These are phyloP conservation scores for Trametes elegans DNA, from an alignment of 768 basidiomycete genomes.

Conservation along the genomic window DNA sequence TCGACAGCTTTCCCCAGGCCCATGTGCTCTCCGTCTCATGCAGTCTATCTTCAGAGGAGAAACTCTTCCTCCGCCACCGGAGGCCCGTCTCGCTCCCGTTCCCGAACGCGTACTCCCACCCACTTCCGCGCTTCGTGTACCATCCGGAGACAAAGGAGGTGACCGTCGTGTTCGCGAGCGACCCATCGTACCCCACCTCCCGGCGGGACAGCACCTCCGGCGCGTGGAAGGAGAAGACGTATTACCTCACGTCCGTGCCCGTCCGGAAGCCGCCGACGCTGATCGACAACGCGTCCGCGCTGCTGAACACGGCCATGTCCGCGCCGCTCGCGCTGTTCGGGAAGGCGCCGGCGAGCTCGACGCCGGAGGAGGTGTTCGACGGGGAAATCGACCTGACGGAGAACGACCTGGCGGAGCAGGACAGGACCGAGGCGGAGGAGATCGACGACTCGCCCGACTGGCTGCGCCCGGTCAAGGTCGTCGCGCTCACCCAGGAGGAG, in stretches of 20 bases:
- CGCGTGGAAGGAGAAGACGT: constrained; percentile 56
- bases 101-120: constrained; percentile 76
- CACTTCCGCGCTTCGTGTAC: constrained; percentile 70
- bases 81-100: constrained; percentile 74
- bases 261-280: constrained; percentile 65
- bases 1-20: neutral
- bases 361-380: constrained; percentile 65
- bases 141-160: constrained; percentile 54
- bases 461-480: constrained; percentile 52
- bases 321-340: constrained; percentile 54
- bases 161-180: constrained; percentile 53
- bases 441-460: constrained; percentile 68
- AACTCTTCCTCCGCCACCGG: constrained; percentile 71
- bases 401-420: constrained; percentile 77
- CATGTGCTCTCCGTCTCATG: neutral
- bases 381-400: constrained; percentile 68
- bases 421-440: constrained; percentile 75
- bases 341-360: constrained; percentile 30
- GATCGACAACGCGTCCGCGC: constrained; percentile 67
- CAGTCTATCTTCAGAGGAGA: constrained; percentile 44
- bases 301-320: constrained; percentile 60
- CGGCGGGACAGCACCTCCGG: constrained; percentile 15
- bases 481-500: constrained; percentile 43
- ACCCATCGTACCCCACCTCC: constrained; percentile 60
- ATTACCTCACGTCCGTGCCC: constrained; percentile 66